Conservation (phyloP, 352 stramenopile species). For the Globisporangium cylindrosporum region DNA sequence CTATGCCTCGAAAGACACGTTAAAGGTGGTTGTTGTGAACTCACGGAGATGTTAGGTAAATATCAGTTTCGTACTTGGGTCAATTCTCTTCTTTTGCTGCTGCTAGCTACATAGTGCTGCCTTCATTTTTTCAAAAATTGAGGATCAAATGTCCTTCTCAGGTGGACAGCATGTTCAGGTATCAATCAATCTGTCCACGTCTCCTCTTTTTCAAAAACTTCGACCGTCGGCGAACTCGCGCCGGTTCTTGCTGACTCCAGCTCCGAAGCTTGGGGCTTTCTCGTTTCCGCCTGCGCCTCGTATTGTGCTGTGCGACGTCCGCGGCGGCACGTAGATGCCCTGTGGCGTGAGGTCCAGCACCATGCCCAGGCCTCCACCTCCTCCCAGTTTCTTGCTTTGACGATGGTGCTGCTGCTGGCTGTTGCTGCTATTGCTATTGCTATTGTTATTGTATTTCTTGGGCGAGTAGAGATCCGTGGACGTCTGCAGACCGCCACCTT, state of each 20-base stretch:
- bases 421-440: constrained; percentile 20
- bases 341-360: constrained; percentile 22
- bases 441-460: constrained; percentile 30
- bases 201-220: constrained; percentile 10
- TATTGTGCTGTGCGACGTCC: constrained; percentile 42
- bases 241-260: constrained; percentile 1
- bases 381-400: constrained; percentile 10
- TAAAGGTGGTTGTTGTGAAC: not conserved
- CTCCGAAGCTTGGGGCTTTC: not conserved
- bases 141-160: not conserved
- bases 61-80: not conserved
- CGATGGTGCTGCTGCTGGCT: not conserved
- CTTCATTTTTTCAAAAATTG: constrained; percentile 1
- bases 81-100: not conserved
- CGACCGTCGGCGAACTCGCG: constrained; percentile 1
- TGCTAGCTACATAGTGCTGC: not conserved
- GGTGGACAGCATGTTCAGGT: not conserved
- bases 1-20: not conserved
- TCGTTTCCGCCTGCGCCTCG: constrained; percentile 14
- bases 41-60: not conserved
- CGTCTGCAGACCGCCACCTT: constrained; percentile 24
- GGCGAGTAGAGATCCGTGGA: constrained; percentile 56
- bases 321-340: constrained; percentile 33
- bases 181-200: not conserved
- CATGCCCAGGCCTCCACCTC: constrained; percentile 14